Evolutionary conservation across 2,329 filamentous ascomycete genomes (phyloP).

Genomic region (Colletotrichum chlorophyti): DNA sequence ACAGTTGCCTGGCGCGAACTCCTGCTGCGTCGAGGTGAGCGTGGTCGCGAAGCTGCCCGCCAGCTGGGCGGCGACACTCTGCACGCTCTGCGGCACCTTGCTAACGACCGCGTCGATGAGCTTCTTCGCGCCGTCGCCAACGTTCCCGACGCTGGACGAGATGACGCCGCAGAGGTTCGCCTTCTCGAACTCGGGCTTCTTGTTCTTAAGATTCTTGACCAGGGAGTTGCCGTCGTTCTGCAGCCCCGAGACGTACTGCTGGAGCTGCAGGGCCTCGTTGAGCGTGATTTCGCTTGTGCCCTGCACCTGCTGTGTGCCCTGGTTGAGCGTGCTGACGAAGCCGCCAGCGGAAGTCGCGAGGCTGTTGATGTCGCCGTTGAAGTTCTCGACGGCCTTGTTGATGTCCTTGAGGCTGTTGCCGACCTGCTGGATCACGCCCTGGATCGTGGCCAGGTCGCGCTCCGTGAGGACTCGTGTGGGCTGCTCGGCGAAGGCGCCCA

Average conservation of each 20-base stretch:
- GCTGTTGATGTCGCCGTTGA: slow-evolving; percentile 31
- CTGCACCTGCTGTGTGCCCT: slow-evolving; percentile 25
- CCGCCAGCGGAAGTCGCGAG: slow-evolving; percentile 32
- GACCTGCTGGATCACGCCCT: slow-evolving; percentile 28
- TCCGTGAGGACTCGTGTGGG: slow-evolving; percentile 20
- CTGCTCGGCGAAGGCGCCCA: slow-evolving; percentile 28
- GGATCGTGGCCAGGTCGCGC: slow-evolving; percentile 28
- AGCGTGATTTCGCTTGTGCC: slow-evolving; percentile 28
- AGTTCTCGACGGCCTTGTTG: slow-evolving; percentile 33
- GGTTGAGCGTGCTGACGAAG: slow-evolving; percentile 30
- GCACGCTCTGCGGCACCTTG: slow-evolving; percentile 38
- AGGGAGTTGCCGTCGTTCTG: slow-evolving; percentile 36
- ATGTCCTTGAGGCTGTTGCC: slow-evolving; percentile 31
- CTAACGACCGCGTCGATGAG: slow-evolving; percentile 38
- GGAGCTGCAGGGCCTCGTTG: slow-evolving; percentile 28
- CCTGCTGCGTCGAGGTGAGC: slow-evolving; percentile 32
- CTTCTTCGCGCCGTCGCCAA: slow-evolving; percentile 33
- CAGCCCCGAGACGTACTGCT: slow-evolving; percentile 31
- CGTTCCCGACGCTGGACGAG: slow-evolving; percentile 32
- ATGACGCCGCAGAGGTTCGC: slow-evolving; percentile 37
- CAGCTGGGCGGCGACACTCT: slow-evolving; percentile 36
- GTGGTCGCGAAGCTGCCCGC: slow-evolving; percentile 33
- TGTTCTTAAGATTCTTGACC: slow-evolving; percentile 33
- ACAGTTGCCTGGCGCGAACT: slow-evolving; percentile 39
- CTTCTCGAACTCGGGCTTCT: slow-evolving; percentile 37